Evolutionary conservation across 352 stramenopile species (phyloP).

Genomic region (Phytophthora ramorum): DNA sequence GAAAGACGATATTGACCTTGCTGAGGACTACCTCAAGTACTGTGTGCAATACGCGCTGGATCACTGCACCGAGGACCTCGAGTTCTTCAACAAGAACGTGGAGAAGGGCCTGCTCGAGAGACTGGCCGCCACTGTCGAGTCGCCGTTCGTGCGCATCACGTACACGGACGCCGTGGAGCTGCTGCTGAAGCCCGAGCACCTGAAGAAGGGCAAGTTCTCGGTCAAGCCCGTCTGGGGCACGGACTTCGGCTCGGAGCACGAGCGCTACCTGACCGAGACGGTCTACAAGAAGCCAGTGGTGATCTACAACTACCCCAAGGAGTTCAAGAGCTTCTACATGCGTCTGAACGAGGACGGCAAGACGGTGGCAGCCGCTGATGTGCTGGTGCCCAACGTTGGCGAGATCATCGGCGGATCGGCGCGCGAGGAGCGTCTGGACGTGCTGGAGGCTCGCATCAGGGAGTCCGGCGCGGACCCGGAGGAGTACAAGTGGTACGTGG

Average conservation of each 20-base stretch:
- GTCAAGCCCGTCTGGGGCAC: constrained; percentile 94
- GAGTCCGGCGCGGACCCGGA: constrained; percentile 81
- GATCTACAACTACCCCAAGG: constrained; percentile 98
- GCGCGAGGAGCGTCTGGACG: constrained; percentile 95
- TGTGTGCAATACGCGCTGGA: constrained; percentile 94
- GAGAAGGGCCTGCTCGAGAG: constrained; percentile 91
- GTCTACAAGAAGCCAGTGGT: constrained; percentile 93
- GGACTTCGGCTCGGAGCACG: constrained; percentile 97
- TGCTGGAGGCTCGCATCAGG: constrained; percentile 80
- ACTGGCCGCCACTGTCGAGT: constrained; percentile 51
- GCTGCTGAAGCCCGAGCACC: constrained; percentile 85
- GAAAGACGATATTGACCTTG: constrained; percentile 94
- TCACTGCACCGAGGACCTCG: constrained; percentile 92
- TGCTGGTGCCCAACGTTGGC: constrained; percentile 96
- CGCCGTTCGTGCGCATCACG: constrained; percentile 83
- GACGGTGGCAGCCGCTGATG: constrained; percentile 97
- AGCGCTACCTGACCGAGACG: constrained; percentile 95
- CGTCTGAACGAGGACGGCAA: constrained; percentile 97
- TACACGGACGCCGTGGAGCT: constrained; percentile 96
- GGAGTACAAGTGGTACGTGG: constrained; percentile 98
- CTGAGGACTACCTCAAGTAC: constrained; percentile 97
- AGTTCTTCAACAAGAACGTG: constrained; percentile 94
- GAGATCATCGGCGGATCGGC: constrained; percentile 98
- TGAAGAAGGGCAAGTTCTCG: constrained; percentile 89
- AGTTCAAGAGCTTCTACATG: constrained; percentile 99